phyloP scores from a whole-genome alignment of 2,329 filamentous ascomycete species.

The Arthrobotrys pseudoclavata region DNA sequence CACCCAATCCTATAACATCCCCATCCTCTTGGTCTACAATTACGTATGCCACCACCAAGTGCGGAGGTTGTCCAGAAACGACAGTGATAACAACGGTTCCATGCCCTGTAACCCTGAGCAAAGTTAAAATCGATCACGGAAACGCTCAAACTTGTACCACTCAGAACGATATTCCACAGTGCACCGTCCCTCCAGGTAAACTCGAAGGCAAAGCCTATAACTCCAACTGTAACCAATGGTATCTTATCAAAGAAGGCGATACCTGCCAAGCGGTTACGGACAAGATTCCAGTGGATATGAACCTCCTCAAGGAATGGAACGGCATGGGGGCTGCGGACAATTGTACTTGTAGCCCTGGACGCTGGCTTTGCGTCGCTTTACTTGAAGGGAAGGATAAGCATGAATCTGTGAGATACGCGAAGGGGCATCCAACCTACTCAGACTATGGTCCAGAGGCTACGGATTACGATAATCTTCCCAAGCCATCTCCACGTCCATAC shows the following conservation, averaged over 20 bases:
- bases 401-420: neutral
- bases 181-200: conserved; percentile 46
- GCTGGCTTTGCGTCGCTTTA: conserved; percentile 43
- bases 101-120: conserved; percentile 32
- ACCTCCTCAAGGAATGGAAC: conserved; percentile 32
- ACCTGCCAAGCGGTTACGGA: conserved; percentile 14
- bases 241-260: conserved; percentile 34
- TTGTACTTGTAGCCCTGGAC: neutral
- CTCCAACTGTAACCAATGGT: conserved; percentile 52
- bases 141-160: conserved; percentile 33
- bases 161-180: conserved; percentile 42
- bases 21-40: conserved; percentile 10
- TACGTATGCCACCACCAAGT: conserved; percentile 8
- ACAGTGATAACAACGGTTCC: conserved; percentile 24
- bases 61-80: conserved; percentile 2
- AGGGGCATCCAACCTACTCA: neutral
- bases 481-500: neutral
- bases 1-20: too few species aligned
- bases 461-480: neutral
- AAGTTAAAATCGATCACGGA: conserved; percentile 15
- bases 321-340: neutral
- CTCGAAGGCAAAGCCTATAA: conserved; percentile 9
- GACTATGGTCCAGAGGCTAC: conserved; percentile 17
- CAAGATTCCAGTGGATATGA: neutral
- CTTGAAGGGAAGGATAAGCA: neutral